Percentiles rank a stretch among this genome's conserved stretches.
Evolutionary conservation across 306 rosid genomes (phyloP).

Genomic region (Albizia julibrissin): DNA sequence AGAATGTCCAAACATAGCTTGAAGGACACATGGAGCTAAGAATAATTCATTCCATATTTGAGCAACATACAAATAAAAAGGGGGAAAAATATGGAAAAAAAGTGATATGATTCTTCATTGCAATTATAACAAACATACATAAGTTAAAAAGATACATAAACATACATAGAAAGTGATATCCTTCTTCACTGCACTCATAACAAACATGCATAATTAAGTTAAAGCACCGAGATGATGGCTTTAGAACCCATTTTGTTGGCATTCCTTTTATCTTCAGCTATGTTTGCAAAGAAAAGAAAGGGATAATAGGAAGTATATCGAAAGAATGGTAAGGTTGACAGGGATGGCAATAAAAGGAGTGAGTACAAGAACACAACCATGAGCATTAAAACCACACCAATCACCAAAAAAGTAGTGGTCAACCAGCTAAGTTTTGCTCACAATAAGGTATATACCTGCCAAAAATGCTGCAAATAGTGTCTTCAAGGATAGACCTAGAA

Average conservation of each 20-base stretch:
- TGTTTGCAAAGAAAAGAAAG: not conserved
- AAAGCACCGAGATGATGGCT: not conserved
- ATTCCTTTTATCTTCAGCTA: not conserved
- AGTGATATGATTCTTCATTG: too few species aligned
- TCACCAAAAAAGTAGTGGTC: conserved; percentile 3
- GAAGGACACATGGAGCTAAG: too few species aligned
- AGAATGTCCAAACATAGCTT: too few species aligned
- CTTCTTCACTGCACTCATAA: too few species aligned
- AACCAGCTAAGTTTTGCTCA: conserved; percentile 31
- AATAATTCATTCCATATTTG: too few species aligned
- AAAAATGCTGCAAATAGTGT: conserved; percentile 35
- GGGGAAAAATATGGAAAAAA: too few species aligned
- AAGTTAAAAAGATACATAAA: too few species aligned
- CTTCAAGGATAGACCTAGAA: conserved; percentile 35
- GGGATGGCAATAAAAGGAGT: not conserved
- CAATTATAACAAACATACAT: not conserved
- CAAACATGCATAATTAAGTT: not conserved
- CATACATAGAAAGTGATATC: too few species aligned
- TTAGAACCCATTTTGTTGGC: not conserved
- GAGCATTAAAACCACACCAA: not conserved
- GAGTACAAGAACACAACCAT: not conserved
- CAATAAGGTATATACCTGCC: conserved; percentile 34
- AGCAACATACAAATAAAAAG: too few species aligned
- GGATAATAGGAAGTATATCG: conserved; percentile 26
- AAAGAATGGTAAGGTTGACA: not conserved